A percentile compares a stretch with the other conserved stretches of the same genome.
phyloP scores from a whole-genome alignment of 495 filamentous ascomycete species.

The Physcia stellaris region DNA sequence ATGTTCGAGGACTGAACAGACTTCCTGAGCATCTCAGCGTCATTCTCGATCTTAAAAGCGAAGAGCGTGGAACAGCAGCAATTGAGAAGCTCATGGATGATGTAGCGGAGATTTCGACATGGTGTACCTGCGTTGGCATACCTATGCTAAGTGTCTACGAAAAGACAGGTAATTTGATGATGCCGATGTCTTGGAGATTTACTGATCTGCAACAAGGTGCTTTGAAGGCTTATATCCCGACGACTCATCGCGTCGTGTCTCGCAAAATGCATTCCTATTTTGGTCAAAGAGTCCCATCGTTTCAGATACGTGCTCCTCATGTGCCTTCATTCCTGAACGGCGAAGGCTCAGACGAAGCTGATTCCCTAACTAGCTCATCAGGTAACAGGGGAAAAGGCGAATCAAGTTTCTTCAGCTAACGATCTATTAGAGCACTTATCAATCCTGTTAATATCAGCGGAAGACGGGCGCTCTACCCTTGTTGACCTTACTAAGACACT shows the following conservation, averaged over 20 bases:
- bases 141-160: slow-evolving; percentile 80
- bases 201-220: slow-evolving; percentile 40
- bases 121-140: slow-evolving; percentile 81
- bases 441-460: slow-evolving; percentile 74
- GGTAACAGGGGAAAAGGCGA: no score
- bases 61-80: slow-evolving; percentile 48
- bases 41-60: slow-evolving; percentile 61
- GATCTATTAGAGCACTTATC: slow-evolving; percentile 44
- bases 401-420: neutral
- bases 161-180: slow-evolving; percentile 53
- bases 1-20: slow-evolving; percentile 59
- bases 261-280: slow-evolving; percentile 74
- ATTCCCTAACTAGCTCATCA: no score
- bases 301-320: slow-evolving; percentile 67
- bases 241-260: slow-evolving; percentile 57
- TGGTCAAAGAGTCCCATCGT: slow-evolving; percentile 47
- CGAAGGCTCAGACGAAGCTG: slow-evolving; percentile 11
- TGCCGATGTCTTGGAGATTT: neutral
- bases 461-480: slow-evolving; percentile 82
- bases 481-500: slow-evolving; percentile 93
- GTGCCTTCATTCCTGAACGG: slow-evolving; percentile 37
- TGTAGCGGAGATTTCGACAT: slow-evolving; percentile 76
- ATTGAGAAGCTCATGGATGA: slow-evolving; percentile 78
- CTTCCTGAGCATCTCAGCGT: slow-evolving; percentile 80
- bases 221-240: slow-evolving; percentile 70